Evolutionary conservation across 768 basidiomycete genomes (phyloP), one percentile per base, ranked within the genome.

Genomic region (Tricholoma terreum): DNA sequence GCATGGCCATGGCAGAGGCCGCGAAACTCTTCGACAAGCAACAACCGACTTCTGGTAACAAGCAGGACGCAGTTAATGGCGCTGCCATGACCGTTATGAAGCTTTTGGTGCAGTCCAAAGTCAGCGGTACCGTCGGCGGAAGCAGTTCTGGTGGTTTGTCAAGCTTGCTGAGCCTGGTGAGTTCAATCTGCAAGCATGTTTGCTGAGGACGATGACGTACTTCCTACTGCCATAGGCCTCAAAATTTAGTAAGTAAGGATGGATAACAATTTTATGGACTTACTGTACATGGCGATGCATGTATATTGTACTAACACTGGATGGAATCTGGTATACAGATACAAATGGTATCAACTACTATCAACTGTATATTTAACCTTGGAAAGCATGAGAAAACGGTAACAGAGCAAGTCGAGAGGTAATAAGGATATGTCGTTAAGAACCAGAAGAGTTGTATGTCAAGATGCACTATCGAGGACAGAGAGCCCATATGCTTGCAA

Each of bases 51-150:
- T 79, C 82, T 10, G 85, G 87, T 9, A 80, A 80, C 67, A 91
- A 90, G 73, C 92, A 95, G 65, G 90, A 93, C 64, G 86, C 86
- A 8, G 84, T 95, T 65, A 91, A 89, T 57, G 82, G 88, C 11
- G 93, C 93, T 45, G 91, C 87, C 3, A 86, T 87, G 84, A 93
- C 88, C 0, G 83, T 90, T 56, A 86, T 92, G 82, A 93, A 94
- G 74, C 75, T 94, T 38, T 66, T 93, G 43, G 83, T 91, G 5
- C 84, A 89, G 66, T 84, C 81, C 40, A 85, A 87, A 70, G 77
- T 85, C 63, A 77, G 77, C 61, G 74, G 70, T 27, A 68, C 73
- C 1, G 74, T 70, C 14, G 87, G 85, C 3, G 88, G 90, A 0
- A 75, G 82, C 12, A 80, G 84, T 66, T 90, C 89, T 19, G 88